A percentile compares a stretch with the other conserved stretches of the same genome.
These are phyloP conservation scores for Lepraria neglecta DNA, from an alignment of 495 filamentous ascomycete species.

Conservation along the genomic window DNA sequence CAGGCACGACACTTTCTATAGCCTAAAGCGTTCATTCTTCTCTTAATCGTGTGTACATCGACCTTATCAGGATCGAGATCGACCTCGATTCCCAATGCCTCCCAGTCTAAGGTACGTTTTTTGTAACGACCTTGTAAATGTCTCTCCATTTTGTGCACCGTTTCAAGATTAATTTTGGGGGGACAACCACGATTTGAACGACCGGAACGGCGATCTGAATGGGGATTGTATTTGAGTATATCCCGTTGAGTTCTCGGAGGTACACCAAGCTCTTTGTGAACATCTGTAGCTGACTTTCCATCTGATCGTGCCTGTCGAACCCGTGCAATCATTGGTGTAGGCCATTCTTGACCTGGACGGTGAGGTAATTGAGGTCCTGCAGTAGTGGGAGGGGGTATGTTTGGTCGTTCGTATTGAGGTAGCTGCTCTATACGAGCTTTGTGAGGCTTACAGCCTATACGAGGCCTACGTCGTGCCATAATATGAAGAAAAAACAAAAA, in stretches of 20 bases:
- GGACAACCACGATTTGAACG: neutral
- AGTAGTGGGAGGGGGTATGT: too few species aligned
- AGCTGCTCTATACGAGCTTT: too few species aligned
- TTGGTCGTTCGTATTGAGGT: too few species aligned
- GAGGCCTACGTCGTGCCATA: too few species aligned
- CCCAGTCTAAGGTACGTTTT: neutral
- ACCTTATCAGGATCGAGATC: too few species aligned
- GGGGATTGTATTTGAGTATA: neutral
- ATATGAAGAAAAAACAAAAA: too few species aligned
- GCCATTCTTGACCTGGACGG: neutral
- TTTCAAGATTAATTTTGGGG: neutral
- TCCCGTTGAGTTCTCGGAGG: neutral
- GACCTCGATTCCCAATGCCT: neutral
- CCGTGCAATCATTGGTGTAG: neutral
- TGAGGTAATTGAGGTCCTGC: too few species aligned
- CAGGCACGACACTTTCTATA: conserved; percentile 7
- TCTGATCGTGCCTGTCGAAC: neutral
- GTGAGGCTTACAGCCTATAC: too few species aligned
- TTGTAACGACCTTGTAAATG: neutral
- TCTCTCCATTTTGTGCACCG: neutral
- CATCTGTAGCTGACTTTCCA: neutral
- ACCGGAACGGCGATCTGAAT: neutral
- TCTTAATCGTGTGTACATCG: neutral
- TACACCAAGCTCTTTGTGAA: neutral
- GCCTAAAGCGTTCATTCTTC: neutral